A percentile compares a stretch with the other conserved stretches of the same genome.
These are phyloP conservation scores for Dendrothele bispora DNA, from an alignment of 768 basidiomycete genomes.

Conservation along the genomic window DNA sequence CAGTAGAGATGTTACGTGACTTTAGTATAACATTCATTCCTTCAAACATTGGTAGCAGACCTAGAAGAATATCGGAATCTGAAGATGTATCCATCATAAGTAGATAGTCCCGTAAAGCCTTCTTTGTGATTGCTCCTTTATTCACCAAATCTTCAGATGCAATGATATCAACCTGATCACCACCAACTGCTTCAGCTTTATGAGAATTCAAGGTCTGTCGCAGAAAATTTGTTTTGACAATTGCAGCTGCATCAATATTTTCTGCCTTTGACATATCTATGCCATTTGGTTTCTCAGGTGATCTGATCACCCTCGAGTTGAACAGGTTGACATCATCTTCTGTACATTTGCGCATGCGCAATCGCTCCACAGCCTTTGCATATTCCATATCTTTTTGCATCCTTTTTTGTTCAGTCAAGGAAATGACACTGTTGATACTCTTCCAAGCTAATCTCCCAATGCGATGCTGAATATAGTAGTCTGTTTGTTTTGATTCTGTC, in stretches of 20 bases:
- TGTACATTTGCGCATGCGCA: constrained; percentile 9
- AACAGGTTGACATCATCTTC: constrained; percentile 18
- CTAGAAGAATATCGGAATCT: constrained; percentile 3
- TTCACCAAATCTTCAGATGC: not conserved
- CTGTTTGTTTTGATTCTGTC: not conserved
- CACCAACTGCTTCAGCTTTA: not conserved
- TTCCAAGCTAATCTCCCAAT: not conserved
- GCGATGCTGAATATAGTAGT: not conserved
- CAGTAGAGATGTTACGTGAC: too few relatives aligned
- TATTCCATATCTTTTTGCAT: not conserved
- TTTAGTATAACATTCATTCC: too few relatives aligned
- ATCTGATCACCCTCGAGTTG: constrained; percentile 12
- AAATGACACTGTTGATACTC: not conserved
- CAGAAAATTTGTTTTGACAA: not conserved
- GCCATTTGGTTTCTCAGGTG: not conserved
- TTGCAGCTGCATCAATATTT: not conserved
- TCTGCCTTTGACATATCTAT: not conserved
- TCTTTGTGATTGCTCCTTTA: not conserved
- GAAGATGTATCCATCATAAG: constrained; percentile 3
- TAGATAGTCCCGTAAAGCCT: not conserved
- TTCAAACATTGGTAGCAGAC: too few relatives aligned
- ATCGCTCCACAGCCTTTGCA: not conserved
- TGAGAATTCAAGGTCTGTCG: not conserved
- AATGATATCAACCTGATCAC: too few relatives aligned
- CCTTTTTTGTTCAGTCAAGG: not conserved